Conservation (phyloP, 805 yeast genomes). For the Maudiozyma serrabonitensis region DNA sequence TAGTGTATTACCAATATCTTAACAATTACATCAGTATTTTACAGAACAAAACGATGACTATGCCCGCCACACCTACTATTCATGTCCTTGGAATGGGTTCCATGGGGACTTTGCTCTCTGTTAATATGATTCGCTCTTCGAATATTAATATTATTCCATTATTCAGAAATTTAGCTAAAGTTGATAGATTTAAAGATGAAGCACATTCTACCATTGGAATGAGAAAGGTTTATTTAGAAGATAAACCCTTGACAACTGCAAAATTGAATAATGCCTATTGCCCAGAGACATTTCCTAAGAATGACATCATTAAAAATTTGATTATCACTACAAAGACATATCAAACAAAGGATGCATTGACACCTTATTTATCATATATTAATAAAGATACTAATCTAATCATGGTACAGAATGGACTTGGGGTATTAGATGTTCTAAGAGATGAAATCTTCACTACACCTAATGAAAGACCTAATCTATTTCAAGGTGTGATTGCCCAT, state of each 20-base stretch:
- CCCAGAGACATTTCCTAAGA: constrained; percentile 17
- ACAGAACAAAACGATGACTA: constrained; percentile 8
- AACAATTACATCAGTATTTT: too few relatives aligned
- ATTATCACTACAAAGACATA: constrained; percentile 75
- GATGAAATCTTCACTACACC: constrained; percentile 45
- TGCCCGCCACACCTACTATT: constrained; percentile 12
- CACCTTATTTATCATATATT: constrained; percentile 43
- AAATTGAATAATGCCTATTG: constrained; percentile 9
- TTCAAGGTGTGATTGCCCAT: constrained; percentile 74
- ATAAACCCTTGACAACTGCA: constrained; percentile 7
- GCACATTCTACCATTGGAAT: constrained; percentile 16
- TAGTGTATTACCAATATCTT: too few relatives aligned
- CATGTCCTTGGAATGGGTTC: constrained; percentile 29
- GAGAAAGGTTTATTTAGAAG: constrained; percentile 15
- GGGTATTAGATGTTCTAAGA: constrained; percentile 52
- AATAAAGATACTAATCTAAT: constrained; percentile 48
- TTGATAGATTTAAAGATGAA: constrained; percentile 15
- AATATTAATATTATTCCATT: constrained; percentile 23
- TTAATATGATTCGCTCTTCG: constrained; percentile 18
- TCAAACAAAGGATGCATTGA: constrained; percentile 56
- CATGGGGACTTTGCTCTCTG: constrained; percentile 27
- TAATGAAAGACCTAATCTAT: constrained; percentile 45
- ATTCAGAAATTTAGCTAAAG: constrained; percentile 21
- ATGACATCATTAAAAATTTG: constrained; percentile 39
- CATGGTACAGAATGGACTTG: constrained; percentile 84